A percentile compares a stretch with the other conserved stretches of the same genome.
These are phyloP conservation scores for Boletus rex-veris DNA, from an alignment of 768 basidiomycete species.

Conservation along the genomic window DNA sequence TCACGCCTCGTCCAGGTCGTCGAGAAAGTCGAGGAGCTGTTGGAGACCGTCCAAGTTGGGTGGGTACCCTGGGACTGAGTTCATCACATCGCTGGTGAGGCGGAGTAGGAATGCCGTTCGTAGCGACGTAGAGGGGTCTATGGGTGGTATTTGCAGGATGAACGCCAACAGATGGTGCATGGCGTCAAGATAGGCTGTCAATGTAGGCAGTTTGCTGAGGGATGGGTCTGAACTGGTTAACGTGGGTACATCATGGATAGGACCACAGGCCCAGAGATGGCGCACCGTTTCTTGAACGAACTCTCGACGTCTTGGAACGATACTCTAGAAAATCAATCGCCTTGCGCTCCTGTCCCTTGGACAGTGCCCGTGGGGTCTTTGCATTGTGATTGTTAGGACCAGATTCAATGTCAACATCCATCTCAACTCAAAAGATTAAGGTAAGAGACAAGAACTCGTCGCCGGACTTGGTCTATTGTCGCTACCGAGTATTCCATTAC, in stretches of 20 bases:
- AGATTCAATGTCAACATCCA: no score
- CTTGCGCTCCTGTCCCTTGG: conserved; percentile 57
- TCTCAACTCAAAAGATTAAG: no score
- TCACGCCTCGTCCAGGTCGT: conserved; percentile 77
- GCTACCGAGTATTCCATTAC: conserved; percentile 58
- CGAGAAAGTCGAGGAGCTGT: conserved; percentile 52
- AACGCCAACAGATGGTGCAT: no score
- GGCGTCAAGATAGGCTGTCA: conserved; percentile 56
- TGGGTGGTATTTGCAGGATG: no score
- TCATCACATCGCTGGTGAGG: no score
- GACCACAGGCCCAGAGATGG: not conserved
- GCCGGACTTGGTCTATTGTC: conserved; percentile 69
- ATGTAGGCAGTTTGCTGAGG: conserved; percentile 52
- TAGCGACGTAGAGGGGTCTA: no score
- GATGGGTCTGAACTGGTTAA: conserved; percentile 28
- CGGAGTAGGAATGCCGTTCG: no score
- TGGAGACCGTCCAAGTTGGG: conserved; percentile 33
- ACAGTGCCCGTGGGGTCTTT: conserved; percentile 31
- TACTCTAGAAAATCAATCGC: conserved; percentile 65
- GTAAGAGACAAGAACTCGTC: conserved; percentile 15
- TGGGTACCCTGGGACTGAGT: conserved; percentile 58
- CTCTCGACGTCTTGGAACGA: conserved; percentile 63
- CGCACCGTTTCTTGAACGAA: conserved; percentile 68
- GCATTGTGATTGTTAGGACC: no score
- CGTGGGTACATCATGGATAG: not conserved